phyloP scores from a whole-genome alignment of 2,329 filamentous ascomycete species.

The Diplodia scrobiculata region DNA sequence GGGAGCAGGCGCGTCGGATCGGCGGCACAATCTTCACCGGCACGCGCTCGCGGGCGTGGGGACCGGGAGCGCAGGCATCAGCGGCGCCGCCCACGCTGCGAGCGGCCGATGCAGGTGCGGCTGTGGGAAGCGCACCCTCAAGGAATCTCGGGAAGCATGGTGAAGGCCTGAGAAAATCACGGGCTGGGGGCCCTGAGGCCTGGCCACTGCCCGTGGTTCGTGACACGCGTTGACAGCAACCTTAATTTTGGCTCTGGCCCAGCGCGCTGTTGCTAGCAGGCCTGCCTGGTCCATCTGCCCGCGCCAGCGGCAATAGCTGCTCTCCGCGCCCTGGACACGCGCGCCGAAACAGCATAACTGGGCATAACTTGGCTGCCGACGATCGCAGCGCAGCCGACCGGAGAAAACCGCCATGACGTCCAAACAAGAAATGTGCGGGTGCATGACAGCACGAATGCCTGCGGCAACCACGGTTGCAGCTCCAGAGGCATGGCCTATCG shows the following conservation, averaged over 20 bases:
- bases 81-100: slow-evolving; percentile 17
- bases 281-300: slow-evolving; percentile 19
- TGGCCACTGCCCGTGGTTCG: slow-evolving; percentile 26
- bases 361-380: slow-evolving; percentile 11
- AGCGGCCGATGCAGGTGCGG: slow-evolving; percentile 21
- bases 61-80: slow-evolving; percentile 20
- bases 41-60: slow-evolving; percentile 9
- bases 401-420: slow-evolving; percentile 24
- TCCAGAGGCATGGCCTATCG: slow-evolving; percentile 21
- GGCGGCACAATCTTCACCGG: slow-evolving; percentile 30
- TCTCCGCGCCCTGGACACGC: background rate
- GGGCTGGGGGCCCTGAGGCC: slow-evolving; percentile 21
- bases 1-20: slow-evolving; percentile 14
- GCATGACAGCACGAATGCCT: slow-evolving; percentile 23
- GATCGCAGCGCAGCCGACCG: slow-evolving; percentile 23
- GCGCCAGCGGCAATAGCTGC: background rate
- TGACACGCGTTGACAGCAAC: slow-evolving; percentile 30
- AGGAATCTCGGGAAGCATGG: slow-evolving; percentile 32
- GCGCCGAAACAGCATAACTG: slow-evolving; percentile 9
- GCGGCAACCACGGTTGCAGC: slow-evolving; percentile 14
- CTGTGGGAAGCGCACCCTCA: slow-evolving; percentile 28
- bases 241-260: slow-evolving; percentile 29
- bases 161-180: slow-evolving; percentile 31
- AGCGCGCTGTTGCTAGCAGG: slow-evolving; percentile 22
- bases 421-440: slow-evolving; percentile 26